Conservation (phyloP, 2,329 filamentous ascomycete genomes). For the Diaporthe aspalathi region DNA sequence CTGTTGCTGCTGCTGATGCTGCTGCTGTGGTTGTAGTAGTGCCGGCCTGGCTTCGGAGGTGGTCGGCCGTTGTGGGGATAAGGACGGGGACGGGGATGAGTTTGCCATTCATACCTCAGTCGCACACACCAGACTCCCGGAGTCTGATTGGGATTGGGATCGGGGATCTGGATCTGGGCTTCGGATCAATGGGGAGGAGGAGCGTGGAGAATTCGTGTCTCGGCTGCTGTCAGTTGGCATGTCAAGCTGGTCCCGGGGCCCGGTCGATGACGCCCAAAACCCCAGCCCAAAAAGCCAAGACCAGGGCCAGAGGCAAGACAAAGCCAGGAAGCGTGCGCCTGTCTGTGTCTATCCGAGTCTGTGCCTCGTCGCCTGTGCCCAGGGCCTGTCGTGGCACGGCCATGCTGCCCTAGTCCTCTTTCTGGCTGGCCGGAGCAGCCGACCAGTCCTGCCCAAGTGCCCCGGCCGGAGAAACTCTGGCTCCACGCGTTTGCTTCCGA, state of each 20-base stretch:
- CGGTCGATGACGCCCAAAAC: slow-evolving; percentile 8
- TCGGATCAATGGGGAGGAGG: slow-evolving; percentile 25
- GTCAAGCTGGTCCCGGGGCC: slow-evolving; percentile 24
- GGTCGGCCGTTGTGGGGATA: slow-evolving; percentile 27
- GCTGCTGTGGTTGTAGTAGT: neutral
- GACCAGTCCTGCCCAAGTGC: neutral
- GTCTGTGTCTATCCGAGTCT: too few relatives aligned
- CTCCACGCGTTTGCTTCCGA: slow-evolving; percentile 14
- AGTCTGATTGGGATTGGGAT: slow-evolving; percentile 25
- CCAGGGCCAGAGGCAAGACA: neutral
- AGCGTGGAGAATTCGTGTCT: slow-evolving; percentile 27
- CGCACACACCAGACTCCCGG: slow-evolving; percentile 10
- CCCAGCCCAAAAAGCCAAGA: slow-evolving; percentile 6
- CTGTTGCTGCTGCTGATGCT: neutral
- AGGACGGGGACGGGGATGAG: slow-evolving; percentile 35
- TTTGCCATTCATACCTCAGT: slow-evolving; percentile 34
- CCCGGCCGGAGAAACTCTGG: slow-evolving; percentile 29
- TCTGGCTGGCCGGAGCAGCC: neutral
- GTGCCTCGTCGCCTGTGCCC: too few relatives aligned
- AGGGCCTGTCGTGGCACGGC: too few relatives aligned
- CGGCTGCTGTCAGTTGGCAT: slow-evolving; percentile 26
- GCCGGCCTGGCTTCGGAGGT: slow-evolving; percentile 26
- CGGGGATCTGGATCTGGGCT: slow-evolving; percentile 27
- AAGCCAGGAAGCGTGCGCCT: neutral
- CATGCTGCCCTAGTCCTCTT: neutral